A percentile compares a stretch with the other conserved stretches of the same genome.
These are phyloP conservation scores for Tagetes erecta DNA, from an alignment of 129 eudicot species.

Conservation along the genomic window DNA sequence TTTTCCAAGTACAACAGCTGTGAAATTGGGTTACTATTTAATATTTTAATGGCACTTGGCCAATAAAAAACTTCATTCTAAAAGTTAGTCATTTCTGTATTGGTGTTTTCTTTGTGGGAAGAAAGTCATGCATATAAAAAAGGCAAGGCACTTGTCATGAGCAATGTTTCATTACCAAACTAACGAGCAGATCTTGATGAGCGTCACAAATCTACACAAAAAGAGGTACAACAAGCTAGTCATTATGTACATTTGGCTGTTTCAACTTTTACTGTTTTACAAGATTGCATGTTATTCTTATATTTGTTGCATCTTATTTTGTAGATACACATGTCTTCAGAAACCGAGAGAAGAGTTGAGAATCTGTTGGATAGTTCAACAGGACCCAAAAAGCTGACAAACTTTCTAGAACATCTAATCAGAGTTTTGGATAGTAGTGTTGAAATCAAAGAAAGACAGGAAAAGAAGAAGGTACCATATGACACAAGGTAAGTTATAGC, in stretches of 20 bases:
- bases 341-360: constrained; percentile 80
- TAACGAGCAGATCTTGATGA: constrained; percentile 98
- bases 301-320: constrained; percentile 5
- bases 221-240: constrained; percentile 55
- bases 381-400: constrained; percentile 34
- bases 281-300: neutral
- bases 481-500: too few species aligned
- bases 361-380: constrained; percentile 59
- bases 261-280: neutral
- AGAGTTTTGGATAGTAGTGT: constrained; percentile 40
- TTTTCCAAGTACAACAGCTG: too few species aligned
- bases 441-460: constrained; percentile 77
- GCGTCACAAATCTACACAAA: constrained; percentile 78
- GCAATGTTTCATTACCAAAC: constrained; percentile 86
- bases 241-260: neutral
- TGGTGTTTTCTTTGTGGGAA: constrained; percentile 57
- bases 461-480: constrained; percentile 69
- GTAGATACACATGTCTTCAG: constrained; percentile 85
- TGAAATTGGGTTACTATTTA: too few species aligned
- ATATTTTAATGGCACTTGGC: too few species aligned
- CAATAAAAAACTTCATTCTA: too few species aligned
- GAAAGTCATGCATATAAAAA: constrained; percentile 92
- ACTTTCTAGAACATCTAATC: constrained; percentile 41
- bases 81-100: constrained; percentile 20
- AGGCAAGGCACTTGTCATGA: constrained; percentile 89